Conservation (phyloP, 2,329 filamentous ascomycete genomes). For the Diaporthe citri region DNA sequence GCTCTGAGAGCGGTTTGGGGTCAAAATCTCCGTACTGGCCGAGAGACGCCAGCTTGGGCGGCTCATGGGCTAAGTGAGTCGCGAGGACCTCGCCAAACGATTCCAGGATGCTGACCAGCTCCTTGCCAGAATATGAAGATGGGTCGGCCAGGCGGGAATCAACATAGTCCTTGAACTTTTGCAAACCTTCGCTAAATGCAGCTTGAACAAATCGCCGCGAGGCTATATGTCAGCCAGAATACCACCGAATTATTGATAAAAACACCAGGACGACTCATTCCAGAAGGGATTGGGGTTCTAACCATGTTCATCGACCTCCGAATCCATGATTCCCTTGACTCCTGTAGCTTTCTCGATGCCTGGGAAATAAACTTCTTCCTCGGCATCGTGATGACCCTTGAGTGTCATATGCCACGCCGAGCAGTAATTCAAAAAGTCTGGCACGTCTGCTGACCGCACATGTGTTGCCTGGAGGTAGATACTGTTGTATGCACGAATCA, state of each 20-base stretch:
- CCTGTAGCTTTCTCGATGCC: conserved; percentile 58
- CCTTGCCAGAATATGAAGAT: neutral
- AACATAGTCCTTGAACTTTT: conserved; percentile 7
- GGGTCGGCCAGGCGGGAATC: neutral
- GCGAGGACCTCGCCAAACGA: conserved; percentile 3
- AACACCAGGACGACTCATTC: neutral
- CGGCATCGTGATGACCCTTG: conserved; percentile 70
- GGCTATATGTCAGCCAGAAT: neutral
- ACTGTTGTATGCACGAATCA: conserved; percentile 73
- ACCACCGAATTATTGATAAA: neutral
- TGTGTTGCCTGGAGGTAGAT: conserved; percentile 71
- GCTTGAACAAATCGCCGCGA: neutral
- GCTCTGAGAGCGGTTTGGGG: neutral
- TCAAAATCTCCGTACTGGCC: conserved; percentile 10
- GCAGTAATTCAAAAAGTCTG: conserved; percentile 69
- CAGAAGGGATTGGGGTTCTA: no score
- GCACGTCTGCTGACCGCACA: conserved; percentile 62
- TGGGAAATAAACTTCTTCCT: conserved; percentile 68
- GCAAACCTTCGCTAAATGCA: conserved; percentile 1
- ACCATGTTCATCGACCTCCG: conserved; percentile 6
- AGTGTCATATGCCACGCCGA: conserved; percentile 71
- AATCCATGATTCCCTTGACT: neutral
- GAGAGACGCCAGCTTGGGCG: conserved; percentile 31
- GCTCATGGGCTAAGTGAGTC: conserved; percentile 13
- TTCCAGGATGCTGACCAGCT: neutral